Percentiles rank a stretch among this genome's conserved stretches.
These are phyloP conservation scores for Euryodendron excelsum DNA, from an alignment of 148 eudicot genomes.

Conservation along the genomic window DNA sequence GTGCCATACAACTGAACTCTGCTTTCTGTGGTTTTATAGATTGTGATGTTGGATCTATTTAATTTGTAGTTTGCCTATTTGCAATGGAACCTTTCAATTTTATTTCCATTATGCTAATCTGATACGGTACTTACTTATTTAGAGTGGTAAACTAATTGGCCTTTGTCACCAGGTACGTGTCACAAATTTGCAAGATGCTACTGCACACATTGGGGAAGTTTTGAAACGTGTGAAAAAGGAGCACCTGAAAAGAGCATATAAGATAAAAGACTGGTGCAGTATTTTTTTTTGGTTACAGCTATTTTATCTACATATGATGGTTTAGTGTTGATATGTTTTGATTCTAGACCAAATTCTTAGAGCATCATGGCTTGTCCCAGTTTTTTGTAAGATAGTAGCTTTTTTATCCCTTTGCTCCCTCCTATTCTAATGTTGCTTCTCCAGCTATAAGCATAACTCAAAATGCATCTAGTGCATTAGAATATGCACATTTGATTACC, in stretches of 20 bases:
- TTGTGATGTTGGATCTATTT: not conserved
- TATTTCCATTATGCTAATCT: not conserved
- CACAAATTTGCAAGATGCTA: constrained; percentile 78
- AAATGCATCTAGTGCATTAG: too few relatives aligned
- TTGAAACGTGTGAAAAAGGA: constrained; percentile 79
- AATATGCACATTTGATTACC: not conserved
- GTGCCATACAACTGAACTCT: not conserved
- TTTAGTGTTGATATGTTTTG: not conserved
- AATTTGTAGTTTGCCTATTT: not conserved
- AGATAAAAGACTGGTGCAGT: constrained; percentile 66
- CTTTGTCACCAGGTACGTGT: constrained; percentile 71
- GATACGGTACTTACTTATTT: not conserved
- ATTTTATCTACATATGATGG: not conserved
- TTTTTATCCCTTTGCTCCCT: not conserved
- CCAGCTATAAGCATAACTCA: not conserved
- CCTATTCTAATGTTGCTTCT: not conserved
- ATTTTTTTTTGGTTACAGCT: not conserved
- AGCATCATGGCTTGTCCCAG: not conserved
- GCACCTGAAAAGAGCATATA: constrained; percentile 79
- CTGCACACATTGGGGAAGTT: constrained; percentile 92
- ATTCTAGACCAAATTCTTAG: not conserved
- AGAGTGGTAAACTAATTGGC: not conserved
- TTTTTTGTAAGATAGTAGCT: not conserved
- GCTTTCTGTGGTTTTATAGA: not conserved
- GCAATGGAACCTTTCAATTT: not conserved